Evolutionary conservation across 2,329 filamentous ascomycete species (phyloP), one percentile per base, ranked within the genome.

Genomic region (Fusarium robinianum): DNA sequence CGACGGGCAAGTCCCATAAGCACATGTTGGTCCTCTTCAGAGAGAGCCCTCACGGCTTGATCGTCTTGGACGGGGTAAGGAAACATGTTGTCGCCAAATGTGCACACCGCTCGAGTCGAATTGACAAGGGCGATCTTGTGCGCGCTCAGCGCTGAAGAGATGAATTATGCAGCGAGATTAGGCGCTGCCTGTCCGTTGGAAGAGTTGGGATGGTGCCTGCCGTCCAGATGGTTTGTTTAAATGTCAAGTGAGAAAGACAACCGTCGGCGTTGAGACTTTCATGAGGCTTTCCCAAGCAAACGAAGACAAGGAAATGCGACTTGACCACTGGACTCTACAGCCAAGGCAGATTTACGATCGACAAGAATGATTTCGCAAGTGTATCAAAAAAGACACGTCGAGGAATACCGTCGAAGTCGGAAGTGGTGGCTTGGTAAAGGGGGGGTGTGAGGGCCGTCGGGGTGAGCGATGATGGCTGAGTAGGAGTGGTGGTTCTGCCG

Each of bases 21-120:
- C 15, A 67, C 55, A 30, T 69, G 68, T 49, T 69, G 68, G 46
- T 71, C 68, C 32, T 71, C 68, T 6, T 71, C 68, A 22, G 64
- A 49, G 39, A 71, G 46, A n/a, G 66, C 62, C 34, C 66, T 65
- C 44, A 68, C 57, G 46, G 56, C 61, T 47, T 61, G 56, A 35
- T 71, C 68, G 24, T 71, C 68, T 36, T 61, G 59, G 30, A 56
- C 53, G 34, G 54, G 61, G 48, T 63, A 68, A 10, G 63, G 62
- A 44, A 69, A 68, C 68, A 71, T 71, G 44, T 46, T 53, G 50
- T 37, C 18, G n/a, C n/a, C n/a, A 33, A 41, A 27, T 33, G 33
- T 43, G 33, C 27, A 30, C 27, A 36, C 43, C 42, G 44, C 41
- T 49, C 45, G 39, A 32, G 45, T 36, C 45, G 31, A n/a, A 44